Percentiles rank a stretch among this genome's conserved stretches.
Evolutionary conservation across 306 rosid genomes (phyloP).

Genomic region (Herpetospermum pedunculosum): DNA sequence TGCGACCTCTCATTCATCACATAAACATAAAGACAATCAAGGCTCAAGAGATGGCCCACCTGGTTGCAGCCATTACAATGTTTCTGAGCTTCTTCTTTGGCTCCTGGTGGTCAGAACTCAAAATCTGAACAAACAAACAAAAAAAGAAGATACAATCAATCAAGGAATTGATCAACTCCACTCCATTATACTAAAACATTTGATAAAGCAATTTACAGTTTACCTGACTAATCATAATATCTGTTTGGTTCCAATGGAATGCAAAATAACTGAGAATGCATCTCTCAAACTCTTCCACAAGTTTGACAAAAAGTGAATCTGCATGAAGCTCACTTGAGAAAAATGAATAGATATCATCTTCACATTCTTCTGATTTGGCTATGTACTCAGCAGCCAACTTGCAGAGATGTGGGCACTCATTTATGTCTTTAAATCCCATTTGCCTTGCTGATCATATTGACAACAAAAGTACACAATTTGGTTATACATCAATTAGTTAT

Average conservation of each 20-base stretch:
- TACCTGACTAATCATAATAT: conserved; percentile 79
- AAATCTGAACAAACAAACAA: conserved; percentile 30
- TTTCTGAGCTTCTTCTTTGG: conserved; percentile 68
- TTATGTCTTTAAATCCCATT: conserved; percentile 76
- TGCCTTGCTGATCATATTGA: conserved; percentile 59
- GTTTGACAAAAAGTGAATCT: conserved; percentile 86
- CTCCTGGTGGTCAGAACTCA: conserved; percentile 60
- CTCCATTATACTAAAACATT: background rate
- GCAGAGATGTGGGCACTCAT: conserved; percentile 65
- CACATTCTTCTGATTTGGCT: conserved; percentile 60
- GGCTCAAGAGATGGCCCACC: conserved; percentile 28
- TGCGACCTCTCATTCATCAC: background rate
- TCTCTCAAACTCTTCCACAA: conserved; percentile 95
- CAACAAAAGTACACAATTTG: background rate
- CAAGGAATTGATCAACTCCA: too few species aligned
- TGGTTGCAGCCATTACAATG: conserved; percentile 89
- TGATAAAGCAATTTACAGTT: background rate
- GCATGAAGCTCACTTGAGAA: conserved; percentile 63
- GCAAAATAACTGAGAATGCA: conserved; percentile 94
- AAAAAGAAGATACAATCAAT: background rate
- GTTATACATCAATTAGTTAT: background rate
- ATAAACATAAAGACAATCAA: background rate
- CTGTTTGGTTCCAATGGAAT: conserved; percentile 82
- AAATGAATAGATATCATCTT: conserved; percentile 65
- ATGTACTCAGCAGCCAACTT: conserved; percentile 82